These are phyloP conservation scores for Suillus americanus DNA, from an alignment of 768 basidiomycete genomes.

Conservation along the genomic window DNA sequence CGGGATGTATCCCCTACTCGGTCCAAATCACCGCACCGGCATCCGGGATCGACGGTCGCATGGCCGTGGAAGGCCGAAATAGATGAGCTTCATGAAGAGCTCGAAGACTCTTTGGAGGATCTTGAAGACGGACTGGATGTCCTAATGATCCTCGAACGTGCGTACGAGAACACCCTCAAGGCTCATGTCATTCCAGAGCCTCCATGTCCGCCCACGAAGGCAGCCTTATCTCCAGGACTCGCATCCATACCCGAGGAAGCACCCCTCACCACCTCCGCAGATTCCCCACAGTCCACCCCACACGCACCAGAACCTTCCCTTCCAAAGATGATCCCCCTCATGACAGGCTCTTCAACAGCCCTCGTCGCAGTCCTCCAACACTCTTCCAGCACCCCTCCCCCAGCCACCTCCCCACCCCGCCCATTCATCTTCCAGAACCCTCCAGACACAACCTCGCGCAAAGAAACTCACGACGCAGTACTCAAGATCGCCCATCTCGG, in stretches of 20 bases:
- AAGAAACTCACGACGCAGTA: constrained; percentile 51
- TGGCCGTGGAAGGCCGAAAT: constrained; percentile 32
- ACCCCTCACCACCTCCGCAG: constrained; percentile 5
- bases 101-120: constrained; percentile 53
- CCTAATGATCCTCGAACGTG: constrained; percentile 65
- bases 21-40: constrained; percentile 44
- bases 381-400: constrained; percentile 19
- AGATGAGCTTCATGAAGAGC: constrained; percentile 44
- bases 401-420: constrained; percentile 14
- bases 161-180: constrained; percentile 64
- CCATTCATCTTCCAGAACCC: constrained; percentile 21
- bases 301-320: constrained; percentile 21
- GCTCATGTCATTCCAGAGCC: constrained; percentile 51
- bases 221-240: constrained; percentile 15
- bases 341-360: constrained; percentile 66
- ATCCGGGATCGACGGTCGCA: constrained; percentile 25
- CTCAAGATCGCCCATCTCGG: constrained; percentile 84
- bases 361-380: constrained; percentile 64
- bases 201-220: constrained; percentile 9
- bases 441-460: constrained; percentile 20
- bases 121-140: constrained; percentile 71
- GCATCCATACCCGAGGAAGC: constrained; percentile 24
- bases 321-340: constrained; percentile 38
- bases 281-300: neutral
- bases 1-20: constrained; percentile 38